Evolutionary conservation across 2,329 filamentous ascomycete species (phyloP).

Genomic region (Periconia sp.): DNA sequence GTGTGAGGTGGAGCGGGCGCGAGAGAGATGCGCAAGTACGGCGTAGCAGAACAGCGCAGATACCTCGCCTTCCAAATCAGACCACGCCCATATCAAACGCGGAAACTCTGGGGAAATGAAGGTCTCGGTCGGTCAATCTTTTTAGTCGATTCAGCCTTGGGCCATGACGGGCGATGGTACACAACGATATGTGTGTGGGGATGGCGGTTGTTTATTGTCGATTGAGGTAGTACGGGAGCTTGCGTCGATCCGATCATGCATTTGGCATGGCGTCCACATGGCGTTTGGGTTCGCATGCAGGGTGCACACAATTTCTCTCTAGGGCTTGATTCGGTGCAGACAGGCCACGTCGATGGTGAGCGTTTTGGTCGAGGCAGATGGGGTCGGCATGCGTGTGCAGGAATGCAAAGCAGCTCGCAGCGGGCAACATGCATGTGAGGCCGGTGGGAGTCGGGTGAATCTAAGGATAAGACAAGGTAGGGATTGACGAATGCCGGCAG

Average conservation of each 20-base stretch:
- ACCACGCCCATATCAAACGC: not conserved
- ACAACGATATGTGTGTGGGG: not conserved
- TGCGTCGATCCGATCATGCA: conserved; percentile 2
- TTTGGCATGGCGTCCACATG: conserved; percentile 12
- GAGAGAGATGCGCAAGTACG: not conserved
- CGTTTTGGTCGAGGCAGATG: conserved; percentile 5
- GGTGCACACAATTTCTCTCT: not conserved
- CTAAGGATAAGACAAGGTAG: conserved; percentile 5
- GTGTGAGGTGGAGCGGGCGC: not conserved
- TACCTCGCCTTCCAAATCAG: not conserved
- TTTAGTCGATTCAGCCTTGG: not conserved
- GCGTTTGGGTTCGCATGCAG: not conserved
- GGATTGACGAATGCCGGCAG: conserved; percentile 3
- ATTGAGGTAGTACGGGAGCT: not conserved
- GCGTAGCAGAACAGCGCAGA: not conserved
- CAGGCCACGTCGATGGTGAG: conserved; percentile 33
- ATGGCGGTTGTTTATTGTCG: not conserved
- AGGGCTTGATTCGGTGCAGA: conserved; percentile 22
- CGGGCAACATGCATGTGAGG: conserved; percentile 9
- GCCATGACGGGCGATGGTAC: not conserved
- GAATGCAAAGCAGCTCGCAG: conserved; percentile 16
- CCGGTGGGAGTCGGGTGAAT: conserved; percentile 10
- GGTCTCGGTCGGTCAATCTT: not conserved
- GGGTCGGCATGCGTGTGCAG: conserved; percentile 24
- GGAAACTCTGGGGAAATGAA: not conserved